Evolutionary conservation across 352 stramenopile genomes (phyloP).

Genomic region (Pythium brachiatum): DNA sequence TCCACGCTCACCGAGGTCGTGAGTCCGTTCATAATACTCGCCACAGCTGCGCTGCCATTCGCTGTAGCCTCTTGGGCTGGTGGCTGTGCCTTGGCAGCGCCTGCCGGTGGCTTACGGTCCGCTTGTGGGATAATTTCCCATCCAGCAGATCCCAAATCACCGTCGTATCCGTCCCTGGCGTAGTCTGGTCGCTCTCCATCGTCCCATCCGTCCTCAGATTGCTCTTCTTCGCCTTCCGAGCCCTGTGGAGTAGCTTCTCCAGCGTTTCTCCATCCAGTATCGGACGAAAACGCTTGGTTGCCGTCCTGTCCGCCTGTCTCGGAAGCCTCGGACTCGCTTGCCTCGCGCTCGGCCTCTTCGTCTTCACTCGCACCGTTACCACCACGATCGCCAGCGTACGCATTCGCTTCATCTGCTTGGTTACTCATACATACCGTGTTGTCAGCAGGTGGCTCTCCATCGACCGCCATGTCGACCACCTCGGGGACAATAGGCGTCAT

Average conservation of each 20-base stretch:
- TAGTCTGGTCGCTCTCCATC: background rate
- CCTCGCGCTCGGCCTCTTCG: background rate
- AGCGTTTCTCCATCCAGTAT: background rate
- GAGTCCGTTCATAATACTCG: slow-evolving; percentile 11
- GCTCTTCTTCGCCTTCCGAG: background rate
- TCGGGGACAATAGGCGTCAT: background rate
- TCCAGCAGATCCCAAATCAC: background rate
- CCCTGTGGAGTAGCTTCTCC: background rate
- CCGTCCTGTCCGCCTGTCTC: background rate
- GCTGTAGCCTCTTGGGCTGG: background rate
- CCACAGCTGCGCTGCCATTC: background rate
- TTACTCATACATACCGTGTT: background rate
- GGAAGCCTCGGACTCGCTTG: background rate
- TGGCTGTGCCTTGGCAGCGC: background rate
- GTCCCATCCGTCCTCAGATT: background rate
- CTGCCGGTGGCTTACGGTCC: background rate
- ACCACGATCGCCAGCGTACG: background rate
- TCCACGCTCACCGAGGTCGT: slow-evolving; percentile 18
- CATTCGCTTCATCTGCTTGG: background rate
- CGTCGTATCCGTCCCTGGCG: background rate
- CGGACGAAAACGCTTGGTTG: background rate
- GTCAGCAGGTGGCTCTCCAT: background rate
- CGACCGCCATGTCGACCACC: background rate
- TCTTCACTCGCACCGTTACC: background rate
- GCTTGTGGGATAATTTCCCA: background rate